These are phyloP conservation scores for Apiospora hydei DNA, from an alignment of 2,329 filamentous ascomycete species.

Conservation along the genomic window DNA sequence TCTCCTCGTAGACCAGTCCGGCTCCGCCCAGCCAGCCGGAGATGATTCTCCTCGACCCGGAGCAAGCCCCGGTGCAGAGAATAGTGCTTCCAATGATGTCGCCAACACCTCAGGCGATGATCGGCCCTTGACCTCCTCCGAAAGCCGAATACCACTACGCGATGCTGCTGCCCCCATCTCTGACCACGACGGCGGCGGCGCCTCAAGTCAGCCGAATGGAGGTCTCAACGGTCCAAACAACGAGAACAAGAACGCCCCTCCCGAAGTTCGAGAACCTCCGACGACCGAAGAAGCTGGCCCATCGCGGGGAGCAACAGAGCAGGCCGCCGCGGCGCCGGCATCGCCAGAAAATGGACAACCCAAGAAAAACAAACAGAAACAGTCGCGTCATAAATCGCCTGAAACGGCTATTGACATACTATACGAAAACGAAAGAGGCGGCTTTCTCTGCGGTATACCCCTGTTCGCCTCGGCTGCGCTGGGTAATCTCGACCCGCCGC, in stretches of 20 bases:
- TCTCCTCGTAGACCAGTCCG: slow-evolving; percentile 65
- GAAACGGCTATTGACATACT: slow-evolving; percentile 80
- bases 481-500: slow-evolving; percentile 81
- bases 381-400: slow-evolving; percentile 37
- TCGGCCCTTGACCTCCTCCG: slow-evolving; percentile 34
- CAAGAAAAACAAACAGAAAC: slow-evolving; percentile 23
- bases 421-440: slow-evolving; percentile 94
- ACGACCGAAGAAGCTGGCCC: slow-evolving; percentile 38
- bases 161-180: slow-evolving; percentile 26
- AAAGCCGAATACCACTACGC: slow-evolving; percentile 34
- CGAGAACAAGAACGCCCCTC: neutral
- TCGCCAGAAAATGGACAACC: slow-evolving; percentile 24
- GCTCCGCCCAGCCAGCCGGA: neutral
- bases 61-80: slow-evolving; percentile 25
- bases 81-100: slow-evolving; percentile 23
- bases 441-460: slow-evolving; percentile 86
- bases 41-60: neutral
- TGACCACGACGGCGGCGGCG: neutral
- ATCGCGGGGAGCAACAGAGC: neutral
- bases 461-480: slow-evolving; percentile 90
- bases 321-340: neutral
- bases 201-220: neutral
- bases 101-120: slow-evolving; percentile 22
- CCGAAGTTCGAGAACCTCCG: neutral
- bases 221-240: neutral